phyloP scores from a whole-genome alignment of 2,329 filamentous ascomycete species.

The Parasarocladium wereldwijsianum region DNA sequence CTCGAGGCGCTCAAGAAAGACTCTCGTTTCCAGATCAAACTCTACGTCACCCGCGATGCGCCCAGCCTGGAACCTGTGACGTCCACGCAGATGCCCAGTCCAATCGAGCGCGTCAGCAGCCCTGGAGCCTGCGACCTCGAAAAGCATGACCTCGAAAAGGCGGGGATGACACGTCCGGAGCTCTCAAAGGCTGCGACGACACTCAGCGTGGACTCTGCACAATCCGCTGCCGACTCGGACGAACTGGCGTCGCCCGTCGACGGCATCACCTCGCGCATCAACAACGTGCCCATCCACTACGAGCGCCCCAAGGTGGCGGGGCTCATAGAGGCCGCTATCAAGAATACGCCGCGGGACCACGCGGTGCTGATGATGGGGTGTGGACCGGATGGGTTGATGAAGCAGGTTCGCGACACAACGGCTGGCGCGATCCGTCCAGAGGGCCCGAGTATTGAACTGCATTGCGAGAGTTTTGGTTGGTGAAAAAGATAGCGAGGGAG shows the following conservation, averaged over 20 bases:
- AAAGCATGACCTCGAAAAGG: conserved; percentile 5
- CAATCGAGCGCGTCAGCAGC: not conserved
- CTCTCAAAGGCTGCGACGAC: not conserved
- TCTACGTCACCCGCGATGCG: conserved; percentile 21
- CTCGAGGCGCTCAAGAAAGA: conserved; percentile 17
- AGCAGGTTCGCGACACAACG: conserved; percentile 24
- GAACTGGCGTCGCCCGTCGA: conserved; percentile 5
- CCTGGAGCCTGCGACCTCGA: conserved; percentile 3
- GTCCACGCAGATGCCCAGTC: not conserved
- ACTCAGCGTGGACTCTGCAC: conserved; percentile 3
- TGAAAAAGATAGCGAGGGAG: no score
- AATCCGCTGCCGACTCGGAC: conserved; percentile 8
- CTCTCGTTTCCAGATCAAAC: conserved; percentile 13
- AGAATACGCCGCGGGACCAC: conserved; percentile 12
- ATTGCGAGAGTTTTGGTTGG: conserved; percentile 33
- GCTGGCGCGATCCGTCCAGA: conserved; percentile 21
- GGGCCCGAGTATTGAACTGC: conserved; percentile 30
- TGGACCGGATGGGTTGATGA: conserved; percentile 28
- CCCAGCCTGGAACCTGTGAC: not conserved
- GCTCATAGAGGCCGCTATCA: conserved; percentile 19
- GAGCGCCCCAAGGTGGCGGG: conserved; percentile 21
- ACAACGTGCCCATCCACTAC: conserved; percentile 13
- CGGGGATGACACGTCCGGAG: not conserved
- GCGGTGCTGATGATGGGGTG: conserved; percentile 29
- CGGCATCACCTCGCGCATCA: conserved; percentile 1